phyloP scores from a whole-genome alignment of 208 protist genomes.

The Wallacemonas sp. region DNA sequence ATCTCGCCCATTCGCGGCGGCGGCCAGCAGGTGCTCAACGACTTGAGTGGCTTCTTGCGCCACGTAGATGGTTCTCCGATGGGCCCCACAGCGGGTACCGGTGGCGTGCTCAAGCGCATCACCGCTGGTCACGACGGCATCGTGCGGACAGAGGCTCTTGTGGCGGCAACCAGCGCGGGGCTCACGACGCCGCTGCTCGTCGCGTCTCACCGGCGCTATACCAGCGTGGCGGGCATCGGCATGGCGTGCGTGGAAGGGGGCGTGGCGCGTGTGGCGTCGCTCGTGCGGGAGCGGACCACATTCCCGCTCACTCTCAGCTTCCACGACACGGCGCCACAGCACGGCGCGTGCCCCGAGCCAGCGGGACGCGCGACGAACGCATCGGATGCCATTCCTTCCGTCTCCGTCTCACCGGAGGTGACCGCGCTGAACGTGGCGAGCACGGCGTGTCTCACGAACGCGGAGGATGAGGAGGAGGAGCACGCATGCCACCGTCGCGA shows the following conservation, averaged over 20 bases:
- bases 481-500: background rate
- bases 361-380: background rate
- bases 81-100: background rate
- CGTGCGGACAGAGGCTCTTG: slow-evolving; percentile 30
- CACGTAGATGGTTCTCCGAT: background rate
- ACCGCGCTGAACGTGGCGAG: background rate
- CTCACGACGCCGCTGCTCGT: slow-evolving; percentile 54
- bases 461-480: too few relatives aligned
- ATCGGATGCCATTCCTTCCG: background rate
- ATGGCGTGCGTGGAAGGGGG: slow-evolving; percentile 58
- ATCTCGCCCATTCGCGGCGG: slow-evolving; percentile 15
- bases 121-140: background rate
- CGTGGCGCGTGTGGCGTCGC: slow-evolving; percentile 45
- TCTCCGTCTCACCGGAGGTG: slow-evolving; percentile 8
- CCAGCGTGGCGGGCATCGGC: slow-evolving; percentile 55
- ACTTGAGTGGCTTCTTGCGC: slow-evolving; percentile 10
- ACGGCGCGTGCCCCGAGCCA: background rate
- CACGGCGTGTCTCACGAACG: too few relatives aligned
- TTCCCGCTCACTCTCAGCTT: slow-evolving; percentile 25
- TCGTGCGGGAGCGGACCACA: slow-evolving; percentile 30
- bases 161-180: slow-evolving; percentile 29
- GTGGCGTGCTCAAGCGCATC: background rate
- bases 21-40: background rate
- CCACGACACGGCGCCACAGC: too few relatives aligned
- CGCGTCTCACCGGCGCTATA: slow-evolving; percentile 52